phyloP scores from a whole-genome alignment of 148 eudicot species.

The Chenopodium berlandieri region DNA sequence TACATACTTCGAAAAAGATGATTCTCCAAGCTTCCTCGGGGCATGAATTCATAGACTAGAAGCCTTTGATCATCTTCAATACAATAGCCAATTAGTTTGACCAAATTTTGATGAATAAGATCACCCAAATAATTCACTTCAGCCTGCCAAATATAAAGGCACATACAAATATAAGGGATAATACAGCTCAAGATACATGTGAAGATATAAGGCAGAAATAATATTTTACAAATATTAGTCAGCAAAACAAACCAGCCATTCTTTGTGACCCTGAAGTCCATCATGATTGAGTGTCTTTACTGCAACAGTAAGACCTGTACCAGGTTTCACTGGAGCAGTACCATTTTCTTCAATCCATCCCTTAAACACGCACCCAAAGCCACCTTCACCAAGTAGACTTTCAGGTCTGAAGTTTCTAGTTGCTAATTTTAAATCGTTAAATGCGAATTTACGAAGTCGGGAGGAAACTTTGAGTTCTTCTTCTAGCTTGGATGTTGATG shows the following conservation, averaged over 20 bases:
- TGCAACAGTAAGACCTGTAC: slow-evolving; percentile 77
- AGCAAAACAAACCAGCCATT: slow-evolving; percentile 64
- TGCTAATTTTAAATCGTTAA: slow-evolving; percentile 65
- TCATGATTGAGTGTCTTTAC: slow-evolving; percentile 80
- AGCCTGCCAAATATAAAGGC: slow-evolving; percentile 42
- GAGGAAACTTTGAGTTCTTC: slow-evolving; percentile 71
- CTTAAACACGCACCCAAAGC: slow-evolving; percentile 78
- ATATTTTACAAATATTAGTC: neutral
- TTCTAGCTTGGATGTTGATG: slow-evolving; percentile 70
- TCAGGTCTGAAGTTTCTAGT: slow-evolving; percentile 77
- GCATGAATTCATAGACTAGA: slow-evolving; percentile 77
- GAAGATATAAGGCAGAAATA: neutral
- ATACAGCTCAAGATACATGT: neutral
- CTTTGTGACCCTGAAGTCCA: slow-evolving; percentile 86
- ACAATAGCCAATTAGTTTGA: slow-evolving; percentile 68
- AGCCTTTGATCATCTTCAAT: slow-evolving; percentile 83
- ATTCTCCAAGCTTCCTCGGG: slow-evolving; percentile 84
- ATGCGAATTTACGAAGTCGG: slow-evolving; percentile 60
- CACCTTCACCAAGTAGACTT: slow-evolving; percentile 76
- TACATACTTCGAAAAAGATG: slow-evolving; percentile 73
- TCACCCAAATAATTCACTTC: slow-evolving; percentile 76
- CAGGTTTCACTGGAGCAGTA: slow-evolving; percentile 75
- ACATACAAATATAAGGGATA: slow-evolving; percentile 2
- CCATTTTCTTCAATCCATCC: slow-evolving; percentile 83
- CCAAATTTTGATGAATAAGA: slow-evolving; percentile 70